Base-by-base conservation (phyloP, 768 basidiomycete genomes). In the Exsudoporus frostii region DNA sequence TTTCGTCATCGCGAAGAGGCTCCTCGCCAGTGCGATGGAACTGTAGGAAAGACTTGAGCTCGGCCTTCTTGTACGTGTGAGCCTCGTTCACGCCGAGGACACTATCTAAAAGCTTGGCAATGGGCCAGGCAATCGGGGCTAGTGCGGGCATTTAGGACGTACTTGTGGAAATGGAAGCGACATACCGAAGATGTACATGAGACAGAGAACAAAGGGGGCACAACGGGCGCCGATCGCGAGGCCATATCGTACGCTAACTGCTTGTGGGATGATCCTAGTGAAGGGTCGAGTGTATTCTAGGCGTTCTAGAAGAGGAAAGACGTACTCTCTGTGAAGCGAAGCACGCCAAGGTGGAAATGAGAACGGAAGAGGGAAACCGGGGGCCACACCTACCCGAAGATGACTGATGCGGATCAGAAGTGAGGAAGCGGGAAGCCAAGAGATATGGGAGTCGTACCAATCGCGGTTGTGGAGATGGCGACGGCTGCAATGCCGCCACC, bases 51-150 rank as follows among this genome's bases (percentile, higher is more conserved):
- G 85, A 85, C 58, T 86, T 86, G 38, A 88, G 76, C 53, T 87
- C 84, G 0, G 88, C 88, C 67, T 92, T 92, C 63, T 90, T 91
- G 73, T 92, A 92, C 0, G 86, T 89, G 38, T 82, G 76, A 0
- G 74, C 75, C 59, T 90, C 89, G 59, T 86, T 78, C 3, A 75
- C 76, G 20, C 96, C 96, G 2, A 98, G 82, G 3, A 87, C 80
- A 44, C 71, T 75, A 66, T 98, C 96, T 30, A 99, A 83, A 0
- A 98, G 70, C 55, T 79, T 85, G 19, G 82, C 80, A 44, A 79
- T 79, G 2, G 82, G 82, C 71, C 78, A 94, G 0, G 92, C 91
- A 55, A 95, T 74, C 5, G 92, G 92, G 9, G 86, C 84, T 86
- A 33, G 34, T 13, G n/a, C 30, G 38, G 38, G 15, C 15, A 33